A percentile compares a stretch with the other conserved stretches of the same genome.
Evolutionary conservation across 345 rosid species (phyloP).

Genomic region (Cardamine chenopodiifolia): DNA sequence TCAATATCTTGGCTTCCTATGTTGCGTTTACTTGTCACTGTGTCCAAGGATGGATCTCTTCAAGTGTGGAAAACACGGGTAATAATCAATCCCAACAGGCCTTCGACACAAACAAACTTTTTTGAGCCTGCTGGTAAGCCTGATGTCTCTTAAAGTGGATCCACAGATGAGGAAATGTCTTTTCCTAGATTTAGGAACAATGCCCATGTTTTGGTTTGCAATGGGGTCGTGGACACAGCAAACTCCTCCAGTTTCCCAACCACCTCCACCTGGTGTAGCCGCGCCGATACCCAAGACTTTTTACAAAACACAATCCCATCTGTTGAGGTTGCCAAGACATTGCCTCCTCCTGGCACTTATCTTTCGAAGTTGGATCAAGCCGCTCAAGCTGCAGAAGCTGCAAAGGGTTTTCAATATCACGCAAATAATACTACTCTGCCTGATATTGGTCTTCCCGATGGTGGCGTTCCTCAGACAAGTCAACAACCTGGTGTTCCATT

Average conservation of each 20-base stretch:
- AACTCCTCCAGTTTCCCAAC: constrained; percentile 53
- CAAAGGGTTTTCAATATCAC: constrained; percentile 48
- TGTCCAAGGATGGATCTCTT: constrained; percentile 88
- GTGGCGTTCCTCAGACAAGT: constrained; percentile 66
- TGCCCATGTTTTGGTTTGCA: constrained; percentile 47
- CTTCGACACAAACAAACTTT: constrained; percentile 89
- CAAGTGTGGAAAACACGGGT: constrained; percentile 95
- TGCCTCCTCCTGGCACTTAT: constrained; percentile 90
- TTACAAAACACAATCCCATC: constrained; percentile 92
- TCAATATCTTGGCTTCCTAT: constrained; percentile 89
- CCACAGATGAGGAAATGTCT: background rate
- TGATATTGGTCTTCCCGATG: constrained; percentile 74
- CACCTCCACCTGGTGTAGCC: constrained; percentile 55
- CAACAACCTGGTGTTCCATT: constrained; percentile 53
- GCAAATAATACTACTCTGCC: constrained; percentile 45
- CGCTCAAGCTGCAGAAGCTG: constrained; percentile 51
- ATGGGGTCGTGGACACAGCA: constrained; percentile 57
- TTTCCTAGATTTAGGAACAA: constrained; percentile 7
- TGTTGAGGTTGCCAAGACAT: constrained; percentile 74
- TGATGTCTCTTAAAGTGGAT: constrained; percentile 25
- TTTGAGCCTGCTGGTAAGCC: constrained; percentile 85
- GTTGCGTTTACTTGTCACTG: constrained; percentile 79
- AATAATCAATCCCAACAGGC: constrained; percentile 77
- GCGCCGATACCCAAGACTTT: constrained; percentile 90
- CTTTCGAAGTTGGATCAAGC: constrained; percentile 74